Evolutionary conservation across 1,139 yeast genomes (phyloP), one percentile per base, ranked within the genome.

Genomic region (Hanseniaspora gamundiae): DNA sequence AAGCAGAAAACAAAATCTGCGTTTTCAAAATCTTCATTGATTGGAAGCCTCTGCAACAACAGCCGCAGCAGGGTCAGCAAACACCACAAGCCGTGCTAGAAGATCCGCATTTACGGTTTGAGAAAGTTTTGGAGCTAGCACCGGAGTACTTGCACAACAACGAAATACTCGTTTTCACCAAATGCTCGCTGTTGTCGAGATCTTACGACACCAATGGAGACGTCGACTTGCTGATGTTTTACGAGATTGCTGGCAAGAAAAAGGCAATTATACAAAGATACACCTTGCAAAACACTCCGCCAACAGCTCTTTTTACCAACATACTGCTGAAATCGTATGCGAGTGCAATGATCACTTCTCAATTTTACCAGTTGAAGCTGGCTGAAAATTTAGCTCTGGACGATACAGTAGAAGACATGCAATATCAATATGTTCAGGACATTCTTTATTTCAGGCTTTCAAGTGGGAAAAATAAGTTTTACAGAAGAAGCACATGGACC

Each of bases 1-100:
- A 49, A 35, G 35, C 54, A 8, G 48, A 54, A 4, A 51, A 52
- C 14, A 52, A 49, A 22, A 40, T 61, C 10, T 50, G 56, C 2
- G 56, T 59, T 42, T 60, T 57, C 44, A 59, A 56, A 45, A 45
- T 60, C 20, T 48, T 48, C 21, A 59, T 60, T n/a, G 51, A 54
- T 31, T 61, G 65, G 65, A 60, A 59, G 40, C 51, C 53, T 9
- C 38, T 40, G 20, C 45, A 43, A 16, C 40, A 43, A 21, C 45
- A 43, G 27, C 40, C 39, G 16, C 45, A 43, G 35, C 42, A 43
- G 21, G 40, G 39, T 20, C 38, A 39, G 20, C 45, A 43, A 6
- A 42, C 39, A 39, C 8, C 51, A 50, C 33, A 45, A 52, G 1
- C 47, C 51, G 2, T 52, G 52, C 41, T 59, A 20, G 55, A 52